Evolutionary conservation across 768 basidiomycete genomes (phyloP).

Genomic region (Lyophyllum semitale): DNA sequence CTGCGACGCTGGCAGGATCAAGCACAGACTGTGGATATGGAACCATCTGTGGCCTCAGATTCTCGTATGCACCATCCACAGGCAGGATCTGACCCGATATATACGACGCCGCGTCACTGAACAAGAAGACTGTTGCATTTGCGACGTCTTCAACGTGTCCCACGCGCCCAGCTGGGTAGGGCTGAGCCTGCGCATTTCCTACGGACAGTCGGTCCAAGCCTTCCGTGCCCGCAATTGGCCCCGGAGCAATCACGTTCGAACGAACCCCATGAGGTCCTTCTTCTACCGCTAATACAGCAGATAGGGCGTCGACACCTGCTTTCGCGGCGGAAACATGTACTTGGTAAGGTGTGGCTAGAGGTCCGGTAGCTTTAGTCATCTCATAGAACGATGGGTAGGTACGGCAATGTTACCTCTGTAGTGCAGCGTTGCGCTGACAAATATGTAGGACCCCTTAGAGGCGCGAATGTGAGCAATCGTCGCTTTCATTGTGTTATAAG

Average conservation of each 20-base stretch:
- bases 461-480: conserved; percentile 75
- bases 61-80: conserved; percentile 68
- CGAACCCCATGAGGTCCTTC: conserved; percentile 95
- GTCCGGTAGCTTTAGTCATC: conserved; percentile 14
- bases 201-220: conserved; percentile 61
- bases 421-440: conserved; percentile 89
- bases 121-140: conserved; percentile 75
- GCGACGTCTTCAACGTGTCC: conserved; percentile 67
- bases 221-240: conserved; percentile 81
- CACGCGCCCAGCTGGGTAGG: conserved; percentile 46
- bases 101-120: conserved; percentile 77
- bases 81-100: conserved; percentile 77
- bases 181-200: conserved; percentile 24
- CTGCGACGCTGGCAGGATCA: conserved; percentile 52
- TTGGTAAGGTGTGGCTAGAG: conserved; percentile 76
- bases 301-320: conserved; percentile 89
- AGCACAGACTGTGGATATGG: conserved; percentile 69
- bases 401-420: conserved; percentile 58
- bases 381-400: not conserved
- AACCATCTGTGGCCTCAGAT: conserved; percentile 46
- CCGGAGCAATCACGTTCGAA: conserved; percentile 84
- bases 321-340: conserved; percentile 95
- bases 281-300: conserved; percentile 85
- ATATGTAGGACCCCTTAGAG: conserved; percentile 80
- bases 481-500: conserved; percentile 93